A percentile compares a stretch with the other conserved stretches of the same genome.
phyloP scores from a whole-genome alignment of 2,329 filamentous ascomycete species.

The Ophiognomonia clavigignenti-juglandacearum region DNA sequence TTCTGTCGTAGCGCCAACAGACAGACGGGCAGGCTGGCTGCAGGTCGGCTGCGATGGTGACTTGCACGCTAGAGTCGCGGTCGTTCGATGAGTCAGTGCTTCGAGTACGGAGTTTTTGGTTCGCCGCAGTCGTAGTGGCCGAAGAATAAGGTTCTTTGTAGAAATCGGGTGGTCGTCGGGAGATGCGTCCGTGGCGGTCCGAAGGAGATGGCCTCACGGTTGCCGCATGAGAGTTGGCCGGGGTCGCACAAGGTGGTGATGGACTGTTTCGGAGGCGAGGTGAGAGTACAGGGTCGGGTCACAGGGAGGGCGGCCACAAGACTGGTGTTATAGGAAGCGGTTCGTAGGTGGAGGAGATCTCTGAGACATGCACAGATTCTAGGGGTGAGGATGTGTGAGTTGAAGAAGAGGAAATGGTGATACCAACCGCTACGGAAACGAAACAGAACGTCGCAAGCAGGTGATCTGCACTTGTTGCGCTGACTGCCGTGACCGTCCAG shows the following conservation, averaged over 20 bases:
- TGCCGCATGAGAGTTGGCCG: background rate
- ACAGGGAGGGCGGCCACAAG: slow-evolving; percentile 5
- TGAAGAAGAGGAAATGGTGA: slow-evolving; percentile 2
- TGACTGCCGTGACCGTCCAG: background rate
- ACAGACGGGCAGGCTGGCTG: no score
- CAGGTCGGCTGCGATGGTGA: no score
- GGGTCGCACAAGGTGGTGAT: background rate
- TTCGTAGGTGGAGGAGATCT: background rate
- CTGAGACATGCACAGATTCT: background rate
- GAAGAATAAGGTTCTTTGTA: background rate
- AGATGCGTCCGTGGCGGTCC: slow-evolving; percentile 1
- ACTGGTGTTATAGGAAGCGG: background rate
- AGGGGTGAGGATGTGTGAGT: background rate
- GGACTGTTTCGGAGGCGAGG: slow-evolving; percentile 5
- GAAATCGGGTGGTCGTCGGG: slow-evolving; percentile 1
- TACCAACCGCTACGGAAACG: slow-evolving; percentile 3
- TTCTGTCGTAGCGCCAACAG: no score
- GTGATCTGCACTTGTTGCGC: background rate
- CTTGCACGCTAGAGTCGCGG: no score
- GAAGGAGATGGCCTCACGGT: slow-evolving; percentile 5
- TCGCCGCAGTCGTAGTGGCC: background rate
- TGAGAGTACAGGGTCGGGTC: no score
- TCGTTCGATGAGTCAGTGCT: no score
- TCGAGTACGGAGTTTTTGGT: background rate
- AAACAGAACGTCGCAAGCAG: slow-evolving; percentile 7